Base-by-base conservation (phyloP, 352 stramenopile genomes). In the Elongisporangium undulatum region DNA sequence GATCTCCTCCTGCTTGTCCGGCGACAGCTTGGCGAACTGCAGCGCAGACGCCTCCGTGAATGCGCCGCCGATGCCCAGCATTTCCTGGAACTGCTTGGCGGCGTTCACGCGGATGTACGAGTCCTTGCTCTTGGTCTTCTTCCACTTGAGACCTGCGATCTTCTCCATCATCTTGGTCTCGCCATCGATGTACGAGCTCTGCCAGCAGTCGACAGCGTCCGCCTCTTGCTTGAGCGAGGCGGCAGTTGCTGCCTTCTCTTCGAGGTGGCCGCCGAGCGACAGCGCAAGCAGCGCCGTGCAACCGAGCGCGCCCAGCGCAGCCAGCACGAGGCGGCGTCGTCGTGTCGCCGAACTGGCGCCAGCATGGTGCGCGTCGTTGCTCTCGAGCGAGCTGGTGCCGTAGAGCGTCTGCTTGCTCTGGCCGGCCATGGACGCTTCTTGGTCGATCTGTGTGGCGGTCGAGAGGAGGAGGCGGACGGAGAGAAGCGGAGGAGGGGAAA, bases 21-120 rank as follows among this genome's bases (percentile, higher is more conserved):
- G 49, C 10, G 90, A 70, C 45, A 98, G 65, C 61, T 92, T 94
- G 0, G 72, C 61, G 58, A 98, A 95, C 62, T 97, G 87, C 52
- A 96, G 68, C 8, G 85, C 83, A n/a, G 92, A 74, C 15, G 89
- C 83, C 59, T 98, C 93, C 3, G 93, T 98, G 62, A 98, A 98
- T 0, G 93, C 92, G 16, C 91, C 93, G 20, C 93, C 89, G 70
- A 98, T 98, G 45, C 93, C 93, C 54, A 90, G 72, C 29, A 95
- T 91, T 62, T 89, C 77, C 64, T 95, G 85, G 66, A 73, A 91
- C 55, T 75, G 67, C 15, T 74, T 72, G 19, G 65, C 58, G 20
- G 66, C 63, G 54, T 94, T 81, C 22, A 94, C 71, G 1, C 29
- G 12, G 63, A 94, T 82, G 38, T 66, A 72, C 10, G 79, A 87